phyloP scores from a whole-genome alignment of 2,329 filamentous ascomycete species.

The Colletotrichum spinosum region DNA sequence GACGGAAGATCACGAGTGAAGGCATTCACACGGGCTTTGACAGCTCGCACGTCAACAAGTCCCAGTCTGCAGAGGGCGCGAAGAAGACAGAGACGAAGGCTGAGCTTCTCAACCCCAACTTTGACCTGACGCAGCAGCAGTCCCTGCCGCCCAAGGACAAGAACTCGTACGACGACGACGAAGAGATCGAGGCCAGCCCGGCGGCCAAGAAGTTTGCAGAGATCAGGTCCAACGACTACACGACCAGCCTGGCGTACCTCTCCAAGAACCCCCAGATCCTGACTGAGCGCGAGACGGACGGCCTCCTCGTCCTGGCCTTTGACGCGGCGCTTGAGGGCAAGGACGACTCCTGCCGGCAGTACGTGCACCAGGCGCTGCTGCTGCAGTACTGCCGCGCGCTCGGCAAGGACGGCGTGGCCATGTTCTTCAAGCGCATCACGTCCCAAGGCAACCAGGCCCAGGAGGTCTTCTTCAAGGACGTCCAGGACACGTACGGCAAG shows the following conservation, averaged over 20 bases:
- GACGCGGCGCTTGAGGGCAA: conserved; percentile 84
- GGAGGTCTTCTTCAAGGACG: conserved; percentile 92
- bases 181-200: conserved; percentile 79
- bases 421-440: conserved; percentile 98
- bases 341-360: conserved; percentile 83
- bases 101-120: conserved; percentile 82
- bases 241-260: conserved; percentile 80
- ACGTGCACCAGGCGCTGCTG: conserved; percentile 91
- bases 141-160: conserved; percentile 45
- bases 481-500: conserved; percentile 85
- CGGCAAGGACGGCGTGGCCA: conserved; percentile 84
- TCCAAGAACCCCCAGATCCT: conserved; percentile 82
- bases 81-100: conserved; percentile 64
- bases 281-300: conserved; percentile 88
- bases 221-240: conserved; percentile 82
- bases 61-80: conserved; percentile 50
- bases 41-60: conserved; percentile 82
- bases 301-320: conserved; percentile 90
- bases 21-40: conserved; percentile 90
- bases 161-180: conserved; percentile 72
- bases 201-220: conserved; percentile 84
- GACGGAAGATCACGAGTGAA: conserved; percentile 93
- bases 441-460: conserved; percentile 90
- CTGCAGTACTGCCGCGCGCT: conserved; percentile 95
- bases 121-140: conserved; percentile 42